Conservation (phyloP, 345 rosid species). For the Gynandropsis gynandra region DNA sequence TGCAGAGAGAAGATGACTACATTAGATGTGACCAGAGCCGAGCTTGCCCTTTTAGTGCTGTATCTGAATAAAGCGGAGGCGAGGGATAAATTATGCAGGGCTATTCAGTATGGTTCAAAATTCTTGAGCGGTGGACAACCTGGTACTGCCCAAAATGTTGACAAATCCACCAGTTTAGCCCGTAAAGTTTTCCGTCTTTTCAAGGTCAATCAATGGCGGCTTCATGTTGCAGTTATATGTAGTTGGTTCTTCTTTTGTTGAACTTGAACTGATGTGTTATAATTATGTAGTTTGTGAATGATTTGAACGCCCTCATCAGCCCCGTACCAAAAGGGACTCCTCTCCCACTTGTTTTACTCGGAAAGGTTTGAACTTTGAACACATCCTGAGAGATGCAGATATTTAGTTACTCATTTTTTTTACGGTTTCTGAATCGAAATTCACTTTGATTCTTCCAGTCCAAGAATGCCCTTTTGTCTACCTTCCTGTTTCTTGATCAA, state of each 20-base stretch:
- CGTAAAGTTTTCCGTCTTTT: conserved; percentile 96
- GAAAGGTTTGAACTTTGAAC: conserved; percentile 50
- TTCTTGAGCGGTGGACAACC: conserved; percentile 79
- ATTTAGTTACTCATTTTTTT: no score
- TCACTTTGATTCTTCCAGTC: conserved; percentile 45
- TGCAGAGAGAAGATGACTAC: conserved; percentile 52
- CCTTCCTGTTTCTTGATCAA: conserved; percentile 98
- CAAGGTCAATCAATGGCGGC: conserved; percentile 45
- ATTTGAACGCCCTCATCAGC: conserved; percentile 81
- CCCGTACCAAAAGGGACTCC: conserved; percentile 96
- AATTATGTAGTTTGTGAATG: conserved; percentile 74
- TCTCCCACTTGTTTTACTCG: conserved; percentile 74
- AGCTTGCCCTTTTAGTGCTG: conserved; percentile 77
- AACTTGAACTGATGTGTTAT: conserved; percentile 1
- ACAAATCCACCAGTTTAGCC: conserved; percentile 90
- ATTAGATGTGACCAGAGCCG: conserved; percentile 80
- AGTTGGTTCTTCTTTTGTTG: neutral
- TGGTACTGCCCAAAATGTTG: conserved; percentile 94
- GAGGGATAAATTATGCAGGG: conserved; percentile 97
- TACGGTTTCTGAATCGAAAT: neutral
- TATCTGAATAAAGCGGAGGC: conserved; percentile 98
- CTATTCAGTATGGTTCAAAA: conserved; percentile 96
- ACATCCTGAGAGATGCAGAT: neutral
- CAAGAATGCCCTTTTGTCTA: conserved; percentile 80
- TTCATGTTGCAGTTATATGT: neutral